Evolutionary conservation across 2,329 filamentous ascomycete species (phyloP).

Genomic region (Apiospora aurea): DNA sequence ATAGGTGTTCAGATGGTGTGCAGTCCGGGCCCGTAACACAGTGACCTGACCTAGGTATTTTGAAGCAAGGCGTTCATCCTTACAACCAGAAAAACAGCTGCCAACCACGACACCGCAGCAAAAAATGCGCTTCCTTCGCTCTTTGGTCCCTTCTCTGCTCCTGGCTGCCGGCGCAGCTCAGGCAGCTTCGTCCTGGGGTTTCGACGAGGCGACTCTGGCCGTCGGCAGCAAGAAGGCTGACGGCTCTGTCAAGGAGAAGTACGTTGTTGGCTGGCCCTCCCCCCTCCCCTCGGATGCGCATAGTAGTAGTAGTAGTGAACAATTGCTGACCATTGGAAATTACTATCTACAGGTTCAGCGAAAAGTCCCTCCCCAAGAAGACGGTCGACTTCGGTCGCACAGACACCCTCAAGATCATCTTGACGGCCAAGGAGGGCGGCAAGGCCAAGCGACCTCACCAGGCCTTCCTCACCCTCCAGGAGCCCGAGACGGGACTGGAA

Average conservation of each 20-base stretch:
- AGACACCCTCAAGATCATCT: constrained; percentile 80
- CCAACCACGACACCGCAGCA: constrained; percentile 19
- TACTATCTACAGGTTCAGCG: constrained; percentile 57
- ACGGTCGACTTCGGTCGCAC: constrained; percentile 69
- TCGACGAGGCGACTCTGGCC: constrained; percentile 74
- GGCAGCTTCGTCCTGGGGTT: constrained; percentile 71
- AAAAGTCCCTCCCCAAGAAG: constrained; percentile 66
- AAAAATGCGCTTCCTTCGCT: constrained; percentile 52
- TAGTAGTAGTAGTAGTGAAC: neutral
- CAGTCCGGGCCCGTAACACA: constrained; percentile 20
- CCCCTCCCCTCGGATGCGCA: no score
- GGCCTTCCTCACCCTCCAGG: constrained; percentile 85
- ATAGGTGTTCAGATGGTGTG: constrained; percentile 26
- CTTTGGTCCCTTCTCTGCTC: constrained; percentile 47
- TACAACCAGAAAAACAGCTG: neutral
- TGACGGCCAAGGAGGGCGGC: constrained; percentile 82
- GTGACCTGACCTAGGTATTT: constrained; percentile 9
- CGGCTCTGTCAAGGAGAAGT: constrained; percentile 71
- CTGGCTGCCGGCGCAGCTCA: constrained; percentile 58
- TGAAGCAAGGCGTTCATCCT: constrained; percentile 12
- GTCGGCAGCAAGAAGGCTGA: constrained; percentile 70
- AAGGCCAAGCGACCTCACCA: constrained; percentile 89
- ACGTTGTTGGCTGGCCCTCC: constrained; percentile 40
- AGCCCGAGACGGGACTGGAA: constrained; percentile 78
- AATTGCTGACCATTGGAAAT: constrained; percentile 24